These are phyloP conservation scores for Setaria italica DNA, from an alignment of 202 grass and related monocot genomes.

Conservation along the genomic window DNA sequence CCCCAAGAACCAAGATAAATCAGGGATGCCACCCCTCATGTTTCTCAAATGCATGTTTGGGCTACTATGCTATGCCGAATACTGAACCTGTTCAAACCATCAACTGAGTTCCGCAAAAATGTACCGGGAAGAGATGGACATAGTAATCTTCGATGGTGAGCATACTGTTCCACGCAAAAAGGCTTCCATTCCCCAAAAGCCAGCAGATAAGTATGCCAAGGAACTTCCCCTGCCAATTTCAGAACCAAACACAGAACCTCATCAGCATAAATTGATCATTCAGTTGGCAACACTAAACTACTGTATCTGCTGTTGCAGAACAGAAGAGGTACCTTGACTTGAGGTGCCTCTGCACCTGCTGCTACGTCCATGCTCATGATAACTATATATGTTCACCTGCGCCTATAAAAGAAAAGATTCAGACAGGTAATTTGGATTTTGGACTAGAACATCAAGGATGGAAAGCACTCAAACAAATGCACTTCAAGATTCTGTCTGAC, in stretches of 20 bases:
- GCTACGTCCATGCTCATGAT: slow-evolving; percentile 44
- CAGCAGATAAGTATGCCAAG: slow-evolving; percentile 83
- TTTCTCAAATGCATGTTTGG: slow-evolving; percentile 10
- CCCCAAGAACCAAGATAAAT: background rate
- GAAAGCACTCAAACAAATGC: background rate
- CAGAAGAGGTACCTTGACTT: slow-evolving; percentile 40
- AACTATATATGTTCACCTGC: background rate
- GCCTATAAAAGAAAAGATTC: background rate
- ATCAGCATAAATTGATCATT: background rate
- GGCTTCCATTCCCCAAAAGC: slow-evolving; percentile 89
- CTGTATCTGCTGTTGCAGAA: slow-evolving; percentile 4
- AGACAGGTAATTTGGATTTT: background rate
- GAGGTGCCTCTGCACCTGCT: slow-evolving; percentile 40
- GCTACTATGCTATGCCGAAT: background rate
- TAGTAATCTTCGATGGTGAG: slow-evolving; percentile 98
- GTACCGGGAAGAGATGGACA: slow-evolving; percentile 73
- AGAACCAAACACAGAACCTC: slow-evolving; percentile 20
- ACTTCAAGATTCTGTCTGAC: background rate
- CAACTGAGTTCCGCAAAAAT: slow-evolving; percentile 3
- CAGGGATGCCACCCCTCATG: background rate
- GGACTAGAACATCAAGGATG: background rate
- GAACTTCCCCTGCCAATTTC: slow-evolving; percentile 69
- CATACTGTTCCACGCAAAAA: slow-evolving; percentile 97
- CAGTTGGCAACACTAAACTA: background rate
- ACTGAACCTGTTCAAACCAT: slow-evolving; percentile 8